These are phyloP conservation scores for Candida alai DNA, from an alignment of 805 yeast species.

Conservation along the genomic window DNA sequence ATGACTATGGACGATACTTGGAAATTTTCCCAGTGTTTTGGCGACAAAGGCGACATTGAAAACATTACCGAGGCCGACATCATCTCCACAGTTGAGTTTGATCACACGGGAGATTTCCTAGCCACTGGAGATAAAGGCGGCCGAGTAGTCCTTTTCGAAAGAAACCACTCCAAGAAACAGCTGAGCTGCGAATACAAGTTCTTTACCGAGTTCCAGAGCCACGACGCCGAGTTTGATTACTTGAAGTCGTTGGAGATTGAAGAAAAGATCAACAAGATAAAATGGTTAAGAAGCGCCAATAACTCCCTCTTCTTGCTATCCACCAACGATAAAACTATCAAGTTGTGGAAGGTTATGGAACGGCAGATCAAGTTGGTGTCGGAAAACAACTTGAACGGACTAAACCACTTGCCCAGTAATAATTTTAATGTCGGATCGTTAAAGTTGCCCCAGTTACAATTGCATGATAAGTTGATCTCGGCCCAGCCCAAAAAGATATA, in stretches of 20 bases:
- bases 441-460: slow-evolving; percentile 81
- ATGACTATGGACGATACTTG: slow-evolving; percentile 40
- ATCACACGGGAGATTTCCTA: slow-evolving; percentile 86
- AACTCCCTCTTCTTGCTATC: slow-evolving; percentile 86
- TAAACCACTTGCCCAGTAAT: slow-evolving; percentile 17
- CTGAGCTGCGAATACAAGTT: slow-evolving; percentile 82
- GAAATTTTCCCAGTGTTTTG: slow-evolving; percentile 97
- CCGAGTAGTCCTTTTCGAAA: slow-evolving; percentile 90
- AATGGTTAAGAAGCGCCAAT: slow-evolving; percentile 89
- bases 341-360: slow-evolving; percentile 94
- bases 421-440: slow-evolving; percentile 37
- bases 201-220: slow-evolving; percentile 95
- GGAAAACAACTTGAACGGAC: slow-evolving; percentile 70
- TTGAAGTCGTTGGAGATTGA: slow-evolving; percentile 93
- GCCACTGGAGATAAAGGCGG: slow-evolving; percentile 99
- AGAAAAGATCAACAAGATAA: slow-evolving; percentile 95
- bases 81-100: slow-evolving; percentile 95
- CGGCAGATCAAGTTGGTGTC: slow-evolving; percentile 87
- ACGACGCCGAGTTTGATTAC: slow-evolving; percentile 98
- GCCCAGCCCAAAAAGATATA: slow-evolving; percentile 91
- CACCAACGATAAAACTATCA: slow-evolving; percentile 97
- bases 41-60: slow-evolving; percentile 96
- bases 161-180: slow-evolving; percentile 69
- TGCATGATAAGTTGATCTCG: slow-evolving; percentile 91
- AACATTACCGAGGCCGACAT: slow-evolving; percentile 95